Evolutionary conservation across 768 basidiomycete species (phyloP), one percentile per base, ranked within the genome.

Genomic region (Termitomyces sp.): DNA sequence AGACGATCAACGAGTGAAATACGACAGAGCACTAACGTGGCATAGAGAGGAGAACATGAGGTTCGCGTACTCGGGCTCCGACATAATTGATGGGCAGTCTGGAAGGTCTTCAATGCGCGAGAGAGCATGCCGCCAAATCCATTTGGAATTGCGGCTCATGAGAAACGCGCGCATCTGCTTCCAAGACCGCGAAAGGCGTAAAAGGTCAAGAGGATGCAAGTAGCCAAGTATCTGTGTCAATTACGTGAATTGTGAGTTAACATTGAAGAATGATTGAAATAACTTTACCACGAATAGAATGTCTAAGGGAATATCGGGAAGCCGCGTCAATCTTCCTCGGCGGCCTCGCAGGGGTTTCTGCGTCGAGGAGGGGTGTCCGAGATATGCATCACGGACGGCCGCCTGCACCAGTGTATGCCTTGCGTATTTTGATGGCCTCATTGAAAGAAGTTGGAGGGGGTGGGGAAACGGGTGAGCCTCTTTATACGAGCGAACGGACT

Each of bases 1-100:
- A 54, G 32, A 12, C 19, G 42, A 12, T 35, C 49, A 62, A 56
- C 23, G 32, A 51, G 14, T 39, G 46, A 37, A 40, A 59, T 42
- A 47, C 34, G 37, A 48, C 25, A 54, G 27, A 28, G 34, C 35
- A 62, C 74, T 51, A 58, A 79, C 80, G 58, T 77, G 73, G 56
- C 80, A 81, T 56, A 68, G 63, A 23, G 70, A 65, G 30, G 73
- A 73, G 42, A 79, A 81, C 37, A 73, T 68, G 17, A 81, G 69
- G 55, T 74, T 73, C 23, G 73, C 71, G 59, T 75, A 81, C 44
- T 72, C 68, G 1, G 75, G 74, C 50, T 80, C 77, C 45, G 69
- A 74, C 70, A 81, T 63, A 57, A 72, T 72, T 30, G 69, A 60
- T 5, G 80, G 79, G 49, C 73, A 75, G n/a, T 68, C 64, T 2